Base-by-base conservation (phyloP, 2,329 filamentous ascomycete species). In the Xylaria sp. region DNA sequence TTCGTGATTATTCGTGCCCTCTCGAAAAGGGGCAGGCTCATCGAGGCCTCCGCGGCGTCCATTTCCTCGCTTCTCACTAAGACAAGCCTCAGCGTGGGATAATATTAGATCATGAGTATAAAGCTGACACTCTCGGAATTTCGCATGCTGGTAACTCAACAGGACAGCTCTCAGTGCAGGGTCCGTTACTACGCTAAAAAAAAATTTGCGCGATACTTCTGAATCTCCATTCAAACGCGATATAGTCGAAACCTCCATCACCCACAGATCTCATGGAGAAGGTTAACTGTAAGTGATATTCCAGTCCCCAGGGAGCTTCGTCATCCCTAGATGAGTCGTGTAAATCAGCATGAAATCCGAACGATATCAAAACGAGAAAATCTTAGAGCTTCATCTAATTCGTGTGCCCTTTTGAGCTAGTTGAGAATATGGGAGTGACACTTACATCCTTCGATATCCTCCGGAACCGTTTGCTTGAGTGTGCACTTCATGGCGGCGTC, bases 371-470 rank as follows among this genome's bases (percentile, higher is more conserved):
- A 3, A 25, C 4, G 15, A 25, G 40, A 4, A 43, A 43, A 15
- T 15, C 17, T 10, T 13, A 29, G 15, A 17, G 15, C 23, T n/a
- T 21, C 10, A 33, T 27, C 2, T 13, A 2, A 8, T 27, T n/a
- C n/a, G n/a, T n/a, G n/a, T n/a, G n/a, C n/a, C n/a, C n/a, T n/a
- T n/a, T n/a, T n/a, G n/a, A n/a, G n/a, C n/a, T n/a, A n/a, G n/a
- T n/a, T n/a, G n/a, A n/a, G n/a, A n/a, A 19, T 25, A 44, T 9
- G 6, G 19, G 38, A 17, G 6, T 17, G 10, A 19, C 4, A 47
- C 53, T 55, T 55, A 55, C 53, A 55, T 13, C 53, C 53, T 4
- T 55, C 55, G 13, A 58, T 19, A 5, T 58, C 55, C 29, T 52
- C 55, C 3, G 40, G 21, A n/a, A 52, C 38, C 8, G 31, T 37